Evolutionary conservation across 2,329 filamentous ascomycete species (phyloP).

Genomic region (Nothophoma quercina): DNA sequence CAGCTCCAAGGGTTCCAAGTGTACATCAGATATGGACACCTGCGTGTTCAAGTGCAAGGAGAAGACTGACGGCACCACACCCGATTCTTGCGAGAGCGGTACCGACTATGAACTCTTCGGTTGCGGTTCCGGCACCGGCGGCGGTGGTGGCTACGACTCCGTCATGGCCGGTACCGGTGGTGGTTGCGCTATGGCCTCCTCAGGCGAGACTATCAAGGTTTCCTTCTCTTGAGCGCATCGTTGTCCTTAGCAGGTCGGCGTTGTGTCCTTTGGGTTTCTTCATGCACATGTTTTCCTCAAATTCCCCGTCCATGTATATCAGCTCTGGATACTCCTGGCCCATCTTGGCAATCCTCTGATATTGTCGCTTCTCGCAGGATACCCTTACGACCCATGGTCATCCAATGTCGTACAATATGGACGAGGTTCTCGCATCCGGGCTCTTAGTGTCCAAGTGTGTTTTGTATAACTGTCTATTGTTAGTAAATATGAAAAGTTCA

Average conservation of each 20-base stretch:
- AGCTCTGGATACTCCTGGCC: slow-evolving; percentile 27
- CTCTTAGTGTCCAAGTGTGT: slow-evolving; percentile 32
- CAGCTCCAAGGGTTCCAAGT: slow-evolving; percentile 50
- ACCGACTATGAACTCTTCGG: slow-evolving; percentile 50
- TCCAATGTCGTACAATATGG: slow-evolving; percentile 24
- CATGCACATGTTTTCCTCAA: slow-evolving; percentile 30
- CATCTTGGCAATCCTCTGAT: slow-evolving; percentile 23
- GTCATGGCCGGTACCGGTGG: slow-evolving; percentile 38
- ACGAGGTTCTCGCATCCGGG: slow-evolving; percentile 23
- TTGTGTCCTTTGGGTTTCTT: slow-evolving; percentile 22
- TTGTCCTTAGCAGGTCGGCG: slow-evolving; percentile 18
- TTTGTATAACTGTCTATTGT: slow-evolving; percentile 39
- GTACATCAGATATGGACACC: slow-evolving; percentile 51
- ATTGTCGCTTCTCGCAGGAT: slow-evolving; percentile 32
- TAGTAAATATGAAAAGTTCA: slow-evolving; percentile 22
- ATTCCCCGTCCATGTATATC: slow-evolving; percentile 26
- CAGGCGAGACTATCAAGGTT: slow-evolving; percentile 39
- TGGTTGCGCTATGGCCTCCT: slow-evolving; percentile 41
- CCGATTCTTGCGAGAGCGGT: slow-evolving; percentile 45
- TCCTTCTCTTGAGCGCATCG: slow-evolving; percentile 27
- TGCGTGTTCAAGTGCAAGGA: slow-evolving; percentile 56
- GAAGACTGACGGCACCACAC: slow-evolving; percentile 14
- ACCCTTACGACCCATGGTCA: slow-evolving; percentile 28
- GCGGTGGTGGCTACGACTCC: slow-evolving; percentile 41
- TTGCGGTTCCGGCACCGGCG: slow-evolving; percentile 39